A percentile compares a stretch with the other conserved stretches of the same genome.
Conservation (phyloP, 2,329 filamentous ascomycete species). For the Graphiopsis chlorocephala region DNA sequence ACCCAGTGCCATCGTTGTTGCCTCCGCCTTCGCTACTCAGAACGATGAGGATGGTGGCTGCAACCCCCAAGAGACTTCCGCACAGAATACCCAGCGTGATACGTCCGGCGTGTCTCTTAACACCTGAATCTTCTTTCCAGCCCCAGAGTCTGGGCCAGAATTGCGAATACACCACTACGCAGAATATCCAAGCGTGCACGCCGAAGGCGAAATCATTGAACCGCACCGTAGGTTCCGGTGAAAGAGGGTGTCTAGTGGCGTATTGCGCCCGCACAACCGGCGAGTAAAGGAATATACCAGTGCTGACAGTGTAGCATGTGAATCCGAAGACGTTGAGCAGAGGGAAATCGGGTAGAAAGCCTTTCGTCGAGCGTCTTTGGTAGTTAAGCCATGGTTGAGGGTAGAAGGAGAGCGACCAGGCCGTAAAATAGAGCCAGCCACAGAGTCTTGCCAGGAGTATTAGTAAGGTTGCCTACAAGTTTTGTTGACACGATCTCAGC, state of each 20-base stretch:
- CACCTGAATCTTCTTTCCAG: constrained; percentile 50
- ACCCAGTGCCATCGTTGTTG: constrained; percentile 48
- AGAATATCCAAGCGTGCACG: constrained; percentile 72
- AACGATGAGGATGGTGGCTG: constrained; percentile 49
- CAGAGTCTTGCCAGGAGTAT: constrained; percentile 22
- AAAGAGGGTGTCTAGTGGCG: constrained; percentile 69
- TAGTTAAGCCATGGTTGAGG: constrained; percentile 83
- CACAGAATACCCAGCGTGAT: constrained; percentile 11
- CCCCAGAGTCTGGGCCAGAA: constrained; percentile 72
- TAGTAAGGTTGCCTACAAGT: neutral
- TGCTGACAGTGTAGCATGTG: constrained; percentile 69
- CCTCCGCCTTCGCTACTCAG: constrained; percentile 38
- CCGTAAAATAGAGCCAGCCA: constrained; percentile 30
- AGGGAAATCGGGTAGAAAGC: constrained; percentile 85
- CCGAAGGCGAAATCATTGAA: constrained; percentile 91
- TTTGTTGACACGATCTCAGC: neutral
- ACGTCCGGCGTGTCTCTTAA: constrained; percentile 14
- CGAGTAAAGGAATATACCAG: constrained; percentile 73
- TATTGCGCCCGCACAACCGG: constrained; percentile 77
- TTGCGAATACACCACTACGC: constrained; percentile 71
- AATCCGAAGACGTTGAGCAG: constrained; percentile 72
- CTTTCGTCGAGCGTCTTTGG: constrained; percentile 71
- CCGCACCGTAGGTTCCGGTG: constrained; percentile 76
- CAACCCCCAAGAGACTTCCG: constrained; percentile 49
- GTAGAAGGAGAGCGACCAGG: constrained; percentile 84